Conservation (phyloP, 2,329 filamentous ascomycete species). For the Metarhizium sp. region DNA sequence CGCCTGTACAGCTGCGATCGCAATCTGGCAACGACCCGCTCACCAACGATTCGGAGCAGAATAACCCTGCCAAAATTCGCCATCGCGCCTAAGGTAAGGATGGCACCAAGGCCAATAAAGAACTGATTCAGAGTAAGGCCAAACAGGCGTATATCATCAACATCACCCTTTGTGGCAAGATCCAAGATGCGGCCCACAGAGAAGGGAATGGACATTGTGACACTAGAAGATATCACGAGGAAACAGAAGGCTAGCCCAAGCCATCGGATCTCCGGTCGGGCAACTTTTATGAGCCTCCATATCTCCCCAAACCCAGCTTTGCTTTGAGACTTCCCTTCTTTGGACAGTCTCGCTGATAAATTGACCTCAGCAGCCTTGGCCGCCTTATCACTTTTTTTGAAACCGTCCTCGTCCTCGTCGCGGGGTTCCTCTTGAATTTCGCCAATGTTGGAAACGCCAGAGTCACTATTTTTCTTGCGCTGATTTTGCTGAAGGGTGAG, state of each 20-base stretch:
- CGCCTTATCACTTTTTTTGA: slow-evolving; percentile 71
- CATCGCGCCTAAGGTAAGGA: slow-evolving; percentile 74
- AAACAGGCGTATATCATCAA: slow-evolving; percentile 63
- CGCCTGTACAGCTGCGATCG: slow-evolving; percentile 83
- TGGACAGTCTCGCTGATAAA: slow-evolving; percentile 76
- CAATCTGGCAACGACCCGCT: slow-evolving; percentile 84
- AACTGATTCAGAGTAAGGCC: slow-evolving; percentile 81
- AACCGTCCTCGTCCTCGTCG: slow-evolving; percentile 28
- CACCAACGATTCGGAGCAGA: slow-evolving; percentile 85
- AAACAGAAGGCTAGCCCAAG: slow-evolving; percentile 74
- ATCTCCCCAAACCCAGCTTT: slow-evolving; percentile 65
- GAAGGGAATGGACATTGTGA: slow-evolving; percentile 95
- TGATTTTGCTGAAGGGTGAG: slow-evolving; percentile 13
- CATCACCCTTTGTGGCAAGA: slow-evolving; percentile 66
- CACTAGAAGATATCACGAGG: slow-evolving; percentile 78
- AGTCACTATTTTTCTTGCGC: slow-evolving; percentile 21
- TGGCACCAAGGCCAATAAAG: slow-evolving; percentile 66
- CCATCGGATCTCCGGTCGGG: slow-evolving; percentile 71
- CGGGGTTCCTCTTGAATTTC: slow-evolving; percentile 20
- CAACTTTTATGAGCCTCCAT: slow-evolving; percentile 81
- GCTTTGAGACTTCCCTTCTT: slow-evolving; percentile 56
- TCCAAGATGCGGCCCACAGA: slow-evolving; percentile 95
- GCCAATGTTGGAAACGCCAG: slow-evolving; percentile 24
- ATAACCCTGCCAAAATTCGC: slow-evolving; percentile 94
- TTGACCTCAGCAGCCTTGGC: slow-evolving; percentile 83